Conservation (phyloP, 169 alveolate species). For the Ichthyophthirius multifiliis region DNA sequence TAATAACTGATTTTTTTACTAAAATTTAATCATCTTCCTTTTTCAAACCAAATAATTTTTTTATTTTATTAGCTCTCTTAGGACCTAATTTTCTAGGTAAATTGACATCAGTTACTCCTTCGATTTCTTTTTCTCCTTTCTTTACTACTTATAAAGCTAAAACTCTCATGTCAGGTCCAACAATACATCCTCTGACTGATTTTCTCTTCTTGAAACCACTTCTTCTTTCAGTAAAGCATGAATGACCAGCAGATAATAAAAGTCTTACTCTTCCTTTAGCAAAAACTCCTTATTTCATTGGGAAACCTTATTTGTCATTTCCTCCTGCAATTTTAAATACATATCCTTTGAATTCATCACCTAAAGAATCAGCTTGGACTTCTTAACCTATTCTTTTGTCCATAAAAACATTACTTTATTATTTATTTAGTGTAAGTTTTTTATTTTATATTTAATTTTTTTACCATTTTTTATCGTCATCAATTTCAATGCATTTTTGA, state of each 20-base stretch:
- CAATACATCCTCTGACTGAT: slow-evolving; percentile 99
- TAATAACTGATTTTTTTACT: slow-evolving; percentile 55
- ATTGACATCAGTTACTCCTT: slow-evolving; percentile 95
- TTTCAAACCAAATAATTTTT: slow-evolving; percentile 95
- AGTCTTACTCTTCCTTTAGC: slow-evolving; percentile 83
- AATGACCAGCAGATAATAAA: slow-evolving; percentile 79
- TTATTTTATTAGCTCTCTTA: slow-evolving; percentile 98
- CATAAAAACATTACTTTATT: slow-evolving; percentile 92
- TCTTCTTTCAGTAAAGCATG: slow-evolving; percentile 97
- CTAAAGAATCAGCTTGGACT: slow-evolving; percentile 97
- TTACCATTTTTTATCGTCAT: slow-evolving; percentile 96
- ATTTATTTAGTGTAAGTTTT: too few species aligned
- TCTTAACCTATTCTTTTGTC: slow-evolving; percentile 98
- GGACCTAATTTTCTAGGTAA: slow-evolving; percentile 99
- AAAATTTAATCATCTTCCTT: slow-evolving; percentile 72
- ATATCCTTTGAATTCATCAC: slow-evolving; percentile 98
- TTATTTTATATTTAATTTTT: not conserved
- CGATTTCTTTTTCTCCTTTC: slow-evolving; percentile 97
- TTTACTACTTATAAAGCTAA: slow-evolving; percentile 94
- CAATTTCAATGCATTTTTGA: slow-evolving; percentile 97
- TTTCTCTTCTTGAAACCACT: slow-evolving; percentile 98
- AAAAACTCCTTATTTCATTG: slow-evolving; percentile 99
- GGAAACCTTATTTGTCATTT: slow-evolving; percentile 99
- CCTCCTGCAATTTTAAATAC: slow-evolving; percentile 97
- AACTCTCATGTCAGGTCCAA: slow-evolving; percentile 98